Evolutionary conservation across 257 asterid species (phyloP).

Genomic region (Thymus quinquecostatus): DNA sequence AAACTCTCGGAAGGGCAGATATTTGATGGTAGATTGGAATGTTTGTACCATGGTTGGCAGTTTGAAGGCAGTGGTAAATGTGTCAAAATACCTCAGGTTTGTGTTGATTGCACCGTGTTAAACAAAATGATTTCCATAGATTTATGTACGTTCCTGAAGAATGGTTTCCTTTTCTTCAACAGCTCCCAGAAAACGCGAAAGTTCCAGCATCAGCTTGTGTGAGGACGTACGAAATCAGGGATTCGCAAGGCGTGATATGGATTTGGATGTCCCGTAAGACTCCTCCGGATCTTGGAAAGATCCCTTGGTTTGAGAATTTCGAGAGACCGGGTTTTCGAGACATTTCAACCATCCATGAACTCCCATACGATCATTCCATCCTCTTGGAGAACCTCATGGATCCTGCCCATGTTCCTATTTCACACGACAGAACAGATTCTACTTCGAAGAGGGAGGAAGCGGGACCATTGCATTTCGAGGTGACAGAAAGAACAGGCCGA

Average conservation of each 20-base stretch:
- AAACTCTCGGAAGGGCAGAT: conserved; percentile 93
- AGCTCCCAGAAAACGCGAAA: conserved; percentile 74
- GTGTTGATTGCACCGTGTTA: conserved; percentile 23
- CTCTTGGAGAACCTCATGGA: conserved; percentile 98
- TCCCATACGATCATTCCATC: conserved; percentile 94
- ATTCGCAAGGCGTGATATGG: conserved; percentile 95
- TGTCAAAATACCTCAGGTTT: conserved; percentile 90
- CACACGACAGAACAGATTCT: conserved; percentile 86
- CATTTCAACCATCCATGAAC: conserved; percentile 80
- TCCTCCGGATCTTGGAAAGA: conserved; percentile 62
- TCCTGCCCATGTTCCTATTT: conserved; percentile 93
- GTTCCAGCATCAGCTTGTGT: conserved; percentile 88
- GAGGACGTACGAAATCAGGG: conserved; percentile 63
- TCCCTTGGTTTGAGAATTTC: conserved; percentile 85
- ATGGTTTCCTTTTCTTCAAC: conserved; percentile 10
- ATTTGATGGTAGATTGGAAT: conserved; percentile 78
- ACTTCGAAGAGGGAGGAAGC: conserved; percentile 89
- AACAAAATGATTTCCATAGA: background rate
- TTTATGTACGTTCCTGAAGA: background rate
- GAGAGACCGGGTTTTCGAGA: conserved; percentile 68
- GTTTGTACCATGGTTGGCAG: conserved; percentile 98
- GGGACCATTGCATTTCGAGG: conserved; percentile 63
- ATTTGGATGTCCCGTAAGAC: conserved; percentile 87
- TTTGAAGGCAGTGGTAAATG: conserved; percentile 87
- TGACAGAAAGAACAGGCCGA: conserved; percentile 68